Base-by-base conservation (phyloP, 768 basidiomycete species). In the Russula virescens region DNA sequence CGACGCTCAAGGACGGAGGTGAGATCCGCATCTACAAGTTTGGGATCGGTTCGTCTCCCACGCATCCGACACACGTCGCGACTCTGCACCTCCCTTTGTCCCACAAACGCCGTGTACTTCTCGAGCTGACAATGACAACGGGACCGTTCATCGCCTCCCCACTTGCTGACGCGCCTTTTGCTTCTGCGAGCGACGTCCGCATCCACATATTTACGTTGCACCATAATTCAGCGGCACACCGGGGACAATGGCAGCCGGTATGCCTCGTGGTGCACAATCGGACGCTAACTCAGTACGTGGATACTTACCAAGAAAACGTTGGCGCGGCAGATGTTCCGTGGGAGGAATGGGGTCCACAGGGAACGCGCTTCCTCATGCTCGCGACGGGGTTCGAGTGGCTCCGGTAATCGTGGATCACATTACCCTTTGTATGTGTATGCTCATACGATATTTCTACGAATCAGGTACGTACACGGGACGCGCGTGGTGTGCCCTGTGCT, bases 21-120 rank as follows among this genome's bases (percentile, higher is more conserved):
- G 61, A 75, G 1, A 73, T 84, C 58, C 69, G 77, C 23, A 60
- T 85, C 14, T 84, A 76, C 61, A 70, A 75, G 0, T 80, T 83
- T 57, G 50, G 46, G 23, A 60, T 28, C 8, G 68, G 66, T 26
- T 55, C 50, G 16, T 42, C 42, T 49, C 49, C 23, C 47, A 19
- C 31, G 19, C 28, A 18, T 4, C 62, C 58, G 8, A 58, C 48
- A 16, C 71, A 65, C 46, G 68, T 71, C 52, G 72, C 70, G 0
- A 64, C 56, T 8, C 69, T 75, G n/a, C 58, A 55, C 10, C 65
- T 75, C 4, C 74, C 74, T 1, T 54, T 60, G 3, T 40, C 70
- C 1, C 42, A 61, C 54, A 38, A 34, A 0, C 63, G 65, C 3
- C 64, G 67, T 40, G 47, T 34, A 40, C 45, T 70, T 5, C 52